Percentiles rank a stretch among this genome's conserved stretches.
These are phyloP conservation scores for Corchorus capsularis DNA, from an alignment of 345 rosid genomes.

Conservation along the genomic window DNA sequence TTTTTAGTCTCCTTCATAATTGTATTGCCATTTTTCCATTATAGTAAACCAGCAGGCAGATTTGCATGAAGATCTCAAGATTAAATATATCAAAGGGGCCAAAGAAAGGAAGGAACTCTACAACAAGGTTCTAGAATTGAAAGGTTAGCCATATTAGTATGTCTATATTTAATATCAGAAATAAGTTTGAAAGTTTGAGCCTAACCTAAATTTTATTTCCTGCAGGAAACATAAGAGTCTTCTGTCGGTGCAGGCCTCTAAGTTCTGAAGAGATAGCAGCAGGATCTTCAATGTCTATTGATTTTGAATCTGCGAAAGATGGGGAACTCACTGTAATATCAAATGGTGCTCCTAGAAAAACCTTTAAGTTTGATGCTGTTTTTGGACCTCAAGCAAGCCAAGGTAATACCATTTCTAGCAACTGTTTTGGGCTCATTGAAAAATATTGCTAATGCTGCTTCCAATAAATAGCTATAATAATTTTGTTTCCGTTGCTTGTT, in stretches of 20 bases:
- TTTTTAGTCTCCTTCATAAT: not conserved
- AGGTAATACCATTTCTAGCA: constrained; percentile 50
- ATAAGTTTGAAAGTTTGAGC: constrained; percentile 18
- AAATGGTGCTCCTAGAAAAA: constrained; percentile 76
- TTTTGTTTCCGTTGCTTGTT: constrained; percentile 21
- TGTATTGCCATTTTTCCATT: constrained; percentile 17
- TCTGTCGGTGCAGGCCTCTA: constrained; percentile 92
- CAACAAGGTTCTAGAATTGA: constrained; percentile 87
- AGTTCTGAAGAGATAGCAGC: constrained; percentile 63
- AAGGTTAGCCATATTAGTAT: constrained; percentile 54
- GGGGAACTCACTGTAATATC: constrained; percentile 80
- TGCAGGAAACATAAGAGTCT: constrained; percentile 96
- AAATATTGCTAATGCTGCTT: constrained; percentile 6
- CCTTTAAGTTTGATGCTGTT: constrained; percentile 85
- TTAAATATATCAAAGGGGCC: constrained; percentile 61
- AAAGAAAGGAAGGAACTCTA: constrained; percentile 82
- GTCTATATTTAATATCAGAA: constrained; percentile 11
- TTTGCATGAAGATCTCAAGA: constrained; percentile 63
- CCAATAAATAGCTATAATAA: not conserved
- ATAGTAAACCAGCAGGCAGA: constrained; percentile 68
- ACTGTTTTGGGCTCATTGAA: not conserved
- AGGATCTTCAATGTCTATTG: constrained; percentile 64
- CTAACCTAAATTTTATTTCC: constrained; percentile 25
- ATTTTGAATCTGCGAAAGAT: constrained; percentile 80
- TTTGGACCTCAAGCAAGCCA: constrained; percentile 89